Base-by-base conservation (phyloP, 2,329 filamentous ascomycete genomes). In the Aspergillus sp. region DNA sequence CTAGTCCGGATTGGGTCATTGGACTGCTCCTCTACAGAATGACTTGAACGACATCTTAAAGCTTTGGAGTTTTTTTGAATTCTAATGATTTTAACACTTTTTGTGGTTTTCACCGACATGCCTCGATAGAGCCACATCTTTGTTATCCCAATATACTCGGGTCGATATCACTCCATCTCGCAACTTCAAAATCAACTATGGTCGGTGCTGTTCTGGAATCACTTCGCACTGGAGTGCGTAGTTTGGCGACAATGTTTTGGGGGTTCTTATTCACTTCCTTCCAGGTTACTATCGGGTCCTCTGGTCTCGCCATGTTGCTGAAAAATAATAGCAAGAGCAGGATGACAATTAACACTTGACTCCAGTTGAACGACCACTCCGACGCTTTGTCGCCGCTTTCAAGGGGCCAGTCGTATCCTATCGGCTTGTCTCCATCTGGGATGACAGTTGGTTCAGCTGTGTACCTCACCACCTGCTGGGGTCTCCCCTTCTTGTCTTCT, bases 111-210 rank as follows among this genome's bases (percentile, higher is more conserved):
- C 35, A 8, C 15, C 35, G 5, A 15, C 11, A 3, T n/a, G 12
- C 15, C 35, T 14, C 14, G 12, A 14, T 6, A 37, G 35, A 14
- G 15, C 5, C 14, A 2, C 15, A 15, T 12, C 35, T 7, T 8
- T 37, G n/a, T 46, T 23, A 55, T 33, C 53, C 53, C 5, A 35
- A 11, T 12, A 49, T 27, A 6, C 46, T 40, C 7, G 45, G 21
- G 44, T 56, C 54, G 17, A 56, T 39, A 51, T 56, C 54, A 25
- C 37, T 45, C 40, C 39, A 51, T 35, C 39, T 45, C 31, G 17
- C 54, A 40, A 51, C 27, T 27, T 56, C 47, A 21, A 56, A 56
- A 21, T 51, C 54, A 8, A 56, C 6, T 4, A 51, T 23, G 3
- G 27, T 43, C 15, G 12, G 37, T 39, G 37, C 23, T 19, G 9